These are phyloP conservation scores for Phytophthora pseudosyringae DNA, from an alignment of 352 stramenopile genomes.

Conservation along the genomic window DNA sequence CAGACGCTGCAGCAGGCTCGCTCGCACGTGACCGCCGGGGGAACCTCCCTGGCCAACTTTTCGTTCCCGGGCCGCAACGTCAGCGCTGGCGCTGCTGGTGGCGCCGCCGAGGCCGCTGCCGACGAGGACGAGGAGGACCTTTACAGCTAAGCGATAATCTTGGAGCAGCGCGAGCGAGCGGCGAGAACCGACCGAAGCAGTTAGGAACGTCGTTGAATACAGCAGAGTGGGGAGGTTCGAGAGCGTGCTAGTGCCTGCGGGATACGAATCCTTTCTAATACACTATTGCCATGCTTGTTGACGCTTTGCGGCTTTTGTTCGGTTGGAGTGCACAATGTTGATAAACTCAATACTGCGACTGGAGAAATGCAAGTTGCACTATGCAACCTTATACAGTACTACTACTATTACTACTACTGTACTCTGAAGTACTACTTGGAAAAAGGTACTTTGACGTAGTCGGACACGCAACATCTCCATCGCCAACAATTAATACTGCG, in stretches of 20 bases:
- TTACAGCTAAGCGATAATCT: slow-evolving; percentile 91
- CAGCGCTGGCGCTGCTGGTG: slow-evolving; percentile 47
- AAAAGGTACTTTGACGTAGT: no score
- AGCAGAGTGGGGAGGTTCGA: slow-evolving; percentile 26
- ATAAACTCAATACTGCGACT: no score
- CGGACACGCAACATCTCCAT: no score
- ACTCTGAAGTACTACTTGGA: no score
- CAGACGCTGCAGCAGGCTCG: slow-evolving; percentile 96
- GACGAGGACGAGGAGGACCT: slow-evolving; percentile 98
- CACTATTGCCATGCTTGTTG: slow-evolving; percentile 37
- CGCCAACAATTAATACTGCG: no score
- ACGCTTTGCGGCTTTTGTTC: background rate
- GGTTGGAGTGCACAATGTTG: background rate
- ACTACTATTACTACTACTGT: no score
- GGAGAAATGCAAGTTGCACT: no score
- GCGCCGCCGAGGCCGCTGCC: slow-evolving; percentile 73
- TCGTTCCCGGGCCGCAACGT: slow-evolving; percentile 91
- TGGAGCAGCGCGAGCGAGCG: slow-evolving; percentile 15
- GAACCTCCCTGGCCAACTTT: slow-evolving; percentile 96
- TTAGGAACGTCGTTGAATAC: slow-evolving; percentile 20
- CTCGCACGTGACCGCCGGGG: slow-evolving; percentile 93
- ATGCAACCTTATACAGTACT: no score
- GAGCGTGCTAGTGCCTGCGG: slow-evolving; percentile 14
- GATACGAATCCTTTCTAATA: slow-evolving; percentile 37
- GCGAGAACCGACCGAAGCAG: slow-evolving; percentile 28